Conservation (phyloP, 2,329 filamentous ascomycete species). For the Kalmusia sp. region DNA sequence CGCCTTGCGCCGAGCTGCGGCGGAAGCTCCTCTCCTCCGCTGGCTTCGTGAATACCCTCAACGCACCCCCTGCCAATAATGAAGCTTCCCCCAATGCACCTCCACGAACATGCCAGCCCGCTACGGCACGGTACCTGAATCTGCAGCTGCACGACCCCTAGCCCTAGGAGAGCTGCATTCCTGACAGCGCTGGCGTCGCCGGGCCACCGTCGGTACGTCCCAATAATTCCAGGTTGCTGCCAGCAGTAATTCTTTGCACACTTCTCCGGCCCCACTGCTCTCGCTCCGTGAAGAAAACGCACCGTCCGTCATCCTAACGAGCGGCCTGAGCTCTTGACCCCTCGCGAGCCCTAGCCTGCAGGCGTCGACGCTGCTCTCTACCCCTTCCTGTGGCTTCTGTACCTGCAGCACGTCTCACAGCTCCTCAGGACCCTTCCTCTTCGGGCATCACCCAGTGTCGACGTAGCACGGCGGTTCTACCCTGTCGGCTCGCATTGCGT, state of each 20-base stretch:
- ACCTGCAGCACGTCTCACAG: slow-evolving; percentile 17
- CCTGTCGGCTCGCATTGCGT: slow-evolving; percentile 25
- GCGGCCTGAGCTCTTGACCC: slow-evolving; percentile 23
- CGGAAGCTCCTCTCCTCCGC: slow-evolving; percentile 31
- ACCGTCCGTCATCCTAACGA: slow-evolving; percentile 17
- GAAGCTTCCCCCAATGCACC: slow-evolving; percentile 36
- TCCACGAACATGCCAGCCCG: slow-evolving; percentile 37
- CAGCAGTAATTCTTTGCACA: slow-evolving; percentile 33
- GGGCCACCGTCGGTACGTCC: slow-evolving; percentile 40
- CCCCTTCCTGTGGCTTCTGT: slow-evolving; percentile 23
- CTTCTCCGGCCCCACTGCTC: slow-evolving; percentile 38
- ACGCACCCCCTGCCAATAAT: slow-evolving; percentile 44
- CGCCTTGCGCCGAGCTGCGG: slow-evolving; percentile 24
- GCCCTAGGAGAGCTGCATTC: slow-evolving; percentile 39
- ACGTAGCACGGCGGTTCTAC: slow-evolving; percentile 37
- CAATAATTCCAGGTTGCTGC: slow-evolving; percentile 36
- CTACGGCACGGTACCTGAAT: slow-evolving; percentile 43
- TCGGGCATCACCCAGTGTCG: slow-evolving; percentile 27
- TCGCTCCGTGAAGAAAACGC: slow-evolving; percentile 36
- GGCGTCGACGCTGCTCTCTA: slow-evolving; percentile 28
- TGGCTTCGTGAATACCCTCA: slow-evolving; percentile 28
- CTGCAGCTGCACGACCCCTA: slow-evolving; percentile 27
- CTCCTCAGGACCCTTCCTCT: slow-evolving; percentile 29
- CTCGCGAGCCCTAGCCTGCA: slow-evolving; percentile 21
- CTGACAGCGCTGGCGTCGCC: slow-evolving; percentile 36